Evolutionary conservation across 2,329 filamentous ascomycete species (phyloP).

Genomic region (Sporothrix sp.): DNA sequence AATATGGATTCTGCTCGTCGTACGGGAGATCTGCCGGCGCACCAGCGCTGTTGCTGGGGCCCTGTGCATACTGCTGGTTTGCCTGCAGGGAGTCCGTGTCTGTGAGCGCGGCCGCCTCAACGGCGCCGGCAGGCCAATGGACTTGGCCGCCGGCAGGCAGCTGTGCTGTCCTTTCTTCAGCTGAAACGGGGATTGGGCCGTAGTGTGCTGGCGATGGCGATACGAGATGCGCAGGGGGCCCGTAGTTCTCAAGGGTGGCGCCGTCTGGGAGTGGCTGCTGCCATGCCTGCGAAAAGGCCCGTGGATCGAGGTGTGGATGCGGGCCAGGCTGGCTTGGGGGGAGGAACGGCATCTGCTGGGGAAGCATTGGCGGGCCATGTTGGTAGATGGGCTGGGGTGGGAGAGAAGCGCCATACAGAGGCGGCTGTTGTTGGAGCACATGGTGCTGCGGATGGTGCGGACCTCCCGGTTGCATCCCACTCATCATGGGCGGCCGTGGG

Average conservation of each 20-base stretch:
- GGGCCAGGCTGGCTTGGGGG: neutral
- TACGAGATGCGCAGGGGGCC: neutral
- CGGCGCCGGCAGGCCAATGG: no score
- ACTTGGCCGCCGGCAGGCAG: neutral
- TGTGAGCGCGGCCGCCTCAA: no score
- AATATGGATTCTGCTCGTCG: conserved; percentile 31
- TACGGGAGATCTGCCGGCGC: conserved; percentile 1
- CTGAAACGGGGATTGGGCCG: neutral
- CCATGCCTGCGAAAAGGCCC: neutral
- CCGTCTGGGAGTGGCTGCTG: conserved; percentile 1
- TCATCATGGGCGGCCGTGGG: conserved; percentile 36
- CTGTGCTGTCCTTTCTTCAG: neutral
- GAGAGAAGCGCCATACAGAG: neutral
- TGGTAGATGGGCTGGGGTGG: neutral
- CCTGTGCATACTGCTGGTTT: no score
- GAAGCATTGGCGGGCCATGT: neutral
- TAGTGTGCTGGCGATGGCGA: no score
- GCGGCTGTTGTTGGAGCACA: conserved; percentile 1
- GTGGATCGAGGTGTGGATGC: neutral
- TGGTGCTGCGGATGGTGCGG: conserved; percentile 2
- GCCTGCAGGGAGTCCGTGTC: no score
- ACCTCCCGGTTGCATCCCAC: neutral
- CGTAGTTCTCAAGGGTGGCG: neutral
- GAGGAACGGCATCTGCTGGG: neutral
- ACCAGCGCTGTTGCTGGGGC: neutral